phyloP scores from a whole-genome alignment of 352 stramenopile genomes.

The Globisporangium radiosum region DNA sequence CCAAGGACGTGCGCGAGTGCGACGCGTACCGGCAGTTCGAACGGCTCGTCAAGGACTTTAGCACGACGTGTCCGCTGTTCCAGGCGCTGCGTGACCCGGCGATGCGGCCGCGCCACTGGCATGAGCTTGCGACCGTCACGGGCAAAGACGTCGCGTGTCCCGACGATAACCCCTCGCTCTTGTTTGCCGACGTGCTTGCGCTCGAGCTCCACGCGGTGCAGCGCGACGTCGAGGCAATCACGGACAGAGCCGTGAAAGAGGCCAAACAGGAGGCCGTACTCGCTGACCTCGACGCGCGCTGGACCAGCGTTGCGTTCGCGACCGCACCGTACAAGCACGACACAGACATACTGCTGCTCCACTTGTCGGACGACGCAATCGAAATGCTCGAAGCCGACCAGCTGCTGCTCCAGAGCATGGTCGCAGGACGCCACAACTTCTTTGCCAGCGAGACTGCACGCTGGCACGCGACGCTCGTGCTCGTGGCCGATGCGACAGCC shows the following conservation, averaged over 20 bases:
- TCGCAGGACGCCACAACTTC: constrained; percentile 63
- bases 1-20: constrained; percentile 87
- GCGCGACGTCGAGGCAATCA: constrained; percentile 88
- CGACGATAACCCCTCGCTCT: constrained; percentile 54
- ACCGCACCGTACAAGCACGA: constrained; percentile 85
- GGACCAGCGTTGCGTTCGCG: constrained; percentile 58
- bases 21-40: constrained; percentile 89
- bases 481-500: constrained; percentile 82
- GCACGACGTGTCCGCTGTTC: constrained; percentile 72
- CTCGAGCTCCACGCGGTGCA: constrained; percentile 76
- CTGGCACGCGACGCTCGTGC: constrained; percentile 48
- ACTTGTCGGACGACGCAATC: constrained; percentile 90
- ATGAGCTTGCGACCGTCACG: constrained; percentile 53
- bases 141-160: constrained; percentile 55
- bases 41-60: constrained; percentile 62
- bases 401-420: constrained; percentile 91
- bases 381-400: constrained; percentile 95
- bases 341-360: constrained; percentile 75
- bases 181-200: constrained; percentile 78
- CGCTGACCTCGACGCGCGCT: constrained; percentile 71
- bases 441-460: constrained; percentile 51
- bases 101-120: constrained; percentile 70
- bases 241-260: constrained; percentile 88
- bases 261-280: constrained; percentile 86
- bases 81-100: constrained; percentile 71